Evolutionary conservation across 331 rosid species (phyloP), one percentile per base, ranked within the genome.

Genomic region (Malus hybrid): DNA sequence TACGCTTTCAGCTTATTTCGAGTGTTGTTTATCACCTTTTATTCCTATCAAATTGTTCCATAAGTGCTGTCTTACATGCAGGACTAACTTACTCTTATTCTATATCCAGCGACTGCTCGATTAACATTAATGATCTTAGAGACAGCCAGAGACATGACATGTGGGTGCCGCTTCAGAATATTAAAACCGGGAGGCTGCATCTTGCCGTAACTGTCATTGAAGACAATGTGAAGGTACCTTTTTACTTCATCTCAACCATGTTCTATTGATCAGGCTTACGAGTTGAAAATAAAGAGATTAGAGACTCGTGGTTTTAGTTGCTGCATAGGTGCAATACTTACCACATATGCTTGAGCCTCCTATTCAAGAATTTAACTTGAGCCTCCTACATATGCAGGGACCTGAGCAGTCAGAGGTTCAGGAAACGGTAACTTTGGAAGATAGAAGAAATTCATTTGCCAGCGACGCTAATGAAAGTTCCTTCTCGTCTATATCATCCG

Each of bases 101-200:
- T 78, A 22, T 70, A 70, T 80, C 24, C 90, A 92, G 98, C 74
- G 87, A 78, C 33, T 95, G 99, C 84, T 83, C 87, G 75, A 79
- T 95, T 63, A 81, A 82, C 82, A 77, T 95, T 67, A 73, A 32
- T 63, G 93, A 82, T 39, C 74, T 80, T 76, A 84, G 93, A 86
- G 91, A 84, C 66, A 87, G 96, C n/a, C 90, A 83, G 72, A 87
- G 93, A 74, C 96, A 92, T 28, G 97, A 92, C 66, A 83, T 88
- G 79, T 95, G 99, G 99, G 77, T 92, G 80, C 75, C 93, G 66
- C 98, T 95, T 81, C 75, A 84, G 82, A 95, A 89, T 28, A 80
- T 95, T 16, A 95, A 90, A 82, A 85, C 80, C 3, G 98, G 99
- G 75, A 81, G 96, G 83, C 74, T 95, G 88, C 99, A 79, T 79